A percentile compares a stretch with the other conserved stretches of the same genome.
Conservation (phyloP, 345 rosid genomes). For the Erucastrum elatum region DNA sequence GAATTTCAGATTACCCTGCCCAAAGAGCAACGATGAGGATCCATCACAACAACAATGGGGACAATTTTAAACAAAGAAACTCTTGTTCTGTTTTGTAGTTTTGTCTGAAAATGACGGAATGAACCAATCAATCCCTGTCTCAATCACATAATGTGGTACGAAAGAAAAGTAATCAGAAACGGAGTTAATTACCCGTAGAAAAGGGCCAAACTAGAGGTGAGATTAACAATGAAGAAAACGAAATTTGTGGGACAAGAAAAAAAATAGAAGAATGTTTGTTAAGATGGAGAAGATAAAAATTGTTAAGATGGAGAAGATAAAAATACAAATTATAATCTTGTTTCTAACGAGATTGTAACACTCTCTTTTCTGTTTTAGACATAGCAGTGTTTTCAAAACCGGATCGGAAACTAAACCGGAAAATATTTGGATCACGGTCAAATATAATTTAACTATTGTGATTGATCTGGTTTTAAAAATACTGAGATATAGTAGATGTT, state of each 20-base stretch:
- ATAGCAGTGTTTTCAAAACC: no score
- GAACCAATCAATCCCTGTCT: neutral
- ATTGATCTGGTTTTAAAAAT: no score
- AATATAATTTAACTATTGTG: no score
- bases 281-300: neutral
- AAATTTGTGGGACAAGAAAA: neutral
- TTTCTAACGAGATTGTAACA: neutral
- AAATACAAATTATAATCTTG: neutral
- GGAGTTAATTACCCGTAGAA: neutral
- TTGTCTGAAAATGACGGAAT: neutral
- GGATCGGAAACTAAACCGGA: no score
- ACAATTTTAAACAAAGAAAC: neutral
- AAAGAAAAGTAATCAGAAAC: neutral
- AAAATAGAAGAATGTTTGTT: neutral
- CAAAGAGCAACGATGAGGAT: neutral
- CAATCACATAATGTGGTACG: neutral
- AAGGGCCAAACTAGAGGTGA: conserved; percentile 1
- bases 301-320: neutral
- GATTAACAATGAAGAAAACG: neutral
- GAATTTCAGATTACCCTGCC: neutral
- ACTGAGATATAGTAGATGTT: no score
- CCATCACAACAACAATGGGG: neutral
- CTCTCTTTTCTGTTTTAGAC: neutral
- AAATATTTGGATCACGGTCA: no score
- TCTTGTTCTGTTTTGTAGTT: neutral